Evolutionary conservation across 2,329 filamentous ascomycete species (phyloP), one percentile per base, ranked within the genome.

Genomic region (Penicillium frequentans): DNA sequence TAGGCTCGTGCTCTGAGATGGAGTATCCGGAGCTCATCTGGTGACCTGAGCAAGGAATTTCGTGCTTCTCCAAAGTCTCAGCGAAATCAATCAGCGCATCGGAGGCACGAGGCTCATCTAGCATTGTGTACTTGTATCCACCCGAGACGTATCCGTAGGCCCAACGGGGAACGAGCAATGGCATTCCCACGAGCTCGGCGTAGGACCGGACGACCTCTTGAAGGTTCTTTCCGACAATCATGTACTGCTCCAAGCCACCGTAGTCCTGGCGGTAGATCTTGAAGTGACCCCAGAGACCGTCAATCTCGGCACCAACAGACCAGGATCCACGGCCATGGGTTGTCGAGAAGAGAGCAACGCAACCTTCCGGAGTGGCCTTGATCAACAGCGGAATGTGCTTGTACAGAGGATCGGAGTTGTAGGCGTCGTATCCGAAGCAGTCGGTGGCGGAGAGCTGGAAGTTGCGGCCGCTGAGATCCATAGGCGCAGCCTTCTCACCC

Each of bases 21-120:
- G 87, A 90, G 68, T 90, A 90, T 0, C 88, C 88, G 0, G 86
- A 89, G 24, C 84, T 87, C 86, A 90, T 87, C 67, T 90, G 87
- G 68, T 89, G 87, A 0, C 84, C 87, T 0, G 86, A 89, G 64
- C 86, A 89, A 2, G 87, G 87, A 49, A 90, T 90, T 27, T 84
- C 86, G 59, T 90, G 77, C 63, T 85, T 75, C 68, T 84, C 83
- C 62, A 88, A 77, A 68, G 86, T 86, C 14, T 76, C 75, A 0
- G 86, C 83, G 67, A 89, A 86, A 4, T 83, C 80, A 46, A 89
- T 75, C 3, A 90, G 75, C 0, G 81, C 82, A 49, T 89, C 80
- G 27, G 73, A 71, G 0, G 83, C 83, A 19, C 78, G 77, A 5
- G 83, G 83, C 31, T 83, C 77, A 60, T 86, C 83, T 11, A 83